These are phyloP conservation scores for Dothidotthia symphoricarpi DNA, from an alignment of 2,329 filamentous ascomycete genomes.

Conservation along the genomic window DNA sequence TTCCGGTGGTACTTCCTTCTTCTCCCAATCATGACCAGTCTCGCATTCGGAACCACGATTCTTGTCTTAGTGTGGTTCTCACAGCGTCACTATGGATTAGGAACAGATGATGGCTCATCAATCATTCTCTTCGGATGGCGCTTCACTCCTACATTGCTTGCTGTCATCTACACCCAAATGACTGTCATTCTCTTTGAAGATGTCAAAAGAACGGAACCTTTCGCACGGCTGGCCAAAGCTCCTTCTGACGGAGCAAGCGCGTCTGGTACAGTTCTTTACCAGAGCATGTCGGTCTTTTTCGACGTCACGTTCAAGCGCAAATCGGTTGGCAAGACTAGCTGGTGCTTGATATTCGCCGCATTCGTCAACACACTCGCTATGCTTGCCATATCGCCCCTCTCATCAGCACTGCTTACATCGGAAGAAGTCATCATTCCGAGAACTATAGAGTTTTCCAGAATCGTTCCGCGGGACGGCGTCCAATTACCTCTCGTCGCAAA, in stretches of 20 bases:
- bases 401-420: slow-evolving; percentile 14
- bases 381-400: slow-evolving; percentile 15
- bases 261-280: slow-evolving; percentile 13
- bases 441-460: slow-evolving; percentile 5
- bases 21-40: slow-evolving; percentile 4
- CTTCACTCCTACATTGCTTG: slow-evolving; percentile 22
- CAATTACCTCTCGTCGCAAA: slow-evolving; percentile 3
- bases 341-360: slow-evolving; percentile 7
- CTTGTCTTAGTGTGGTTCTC: slow-evolving; percentile 24
- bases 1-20: slow-evolving; percentile 15
- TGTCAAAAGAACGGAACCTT: slow-evolving; percentile 21
- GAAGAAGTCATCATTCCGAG: slow-evolving; percentile 12
- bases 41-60: slow-evolving; percentile 6
- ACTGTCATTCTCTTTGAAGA: slow-evolving; percentile 21
- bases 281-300: slow-evolving; percentile 8
- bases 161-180: slow-evolving; percentile 21
- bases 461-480: slow-evolving; percentile 1
- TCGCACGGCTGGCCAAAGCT: slow-evolving; percentile 15
- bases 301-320: slow-evolving; percentile 10
- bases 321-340: slow-evolving; percentile 8
- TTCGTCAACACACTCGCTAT: slow-evolving; percentile 10
- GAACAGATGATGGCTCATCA: slow-evolving; percentile 33
- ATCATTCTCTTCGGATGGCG: slow-evolving; percentile 27
- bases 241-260: slow-evolving; percentile 9
- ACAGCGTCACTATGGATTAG: slow-evolving; percentile 11